Evolutionary conservation across 805 yeast genomes (phyloP).

Genomic region (Nakazawaea populi): DNA sequence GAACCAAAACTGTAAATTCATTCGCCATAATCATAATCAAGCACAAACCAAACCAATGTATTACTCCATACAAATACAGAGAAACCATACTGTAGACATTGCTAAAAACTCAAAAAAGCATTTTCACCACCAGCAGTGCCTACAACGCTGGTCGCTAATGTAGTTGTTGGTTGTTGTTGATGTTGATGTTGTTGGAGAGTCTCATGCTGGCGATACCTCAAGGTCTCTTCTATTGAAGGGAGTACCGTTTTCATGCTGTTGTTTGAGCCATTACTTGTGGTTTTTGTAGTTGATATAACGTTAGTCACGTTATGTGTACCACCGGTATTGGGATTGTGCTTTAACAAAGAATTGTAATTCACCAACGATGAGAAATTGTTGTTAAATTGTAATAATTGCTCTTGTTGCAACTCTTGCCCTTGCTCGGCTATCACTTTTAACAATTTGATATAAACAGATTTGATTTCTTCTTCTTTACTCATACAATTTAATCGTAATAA

Average conservation of each 20-base stretch:
- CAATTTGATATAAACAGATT: conserved; percentile 1
- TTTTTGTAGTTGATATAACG: too few species aligned
- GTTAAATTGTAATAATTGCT: not conserved
- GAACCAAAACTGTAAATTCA: too few species aligned
- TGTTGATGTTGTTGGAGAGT: not conserved
- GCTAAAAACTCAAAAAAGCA: conserved; percentile 2
- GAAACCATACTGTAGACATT: not conserved
- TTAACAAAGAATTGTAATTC: too few species aligned
- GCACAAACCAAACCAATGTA: too few species aligned
- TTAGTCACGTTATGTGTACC: not conserved
- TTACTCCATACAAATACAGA: not conserved
- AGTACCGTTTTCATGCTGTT: conserved; percentile 10
- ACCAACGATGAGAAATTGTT: too few species aligned
- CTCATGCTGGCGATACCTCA: not conserved
- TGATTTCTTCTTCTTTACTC: conserved; percentile 8
- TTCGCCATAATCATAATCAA: too few species aligned
- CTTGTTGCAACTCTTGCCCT: conserved; percentile 4
- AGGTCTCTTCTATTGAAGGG: conserved; percentile 11
- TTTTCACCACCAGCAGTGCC: not conserved
- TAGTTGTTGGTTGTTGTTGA: too few species aligned
- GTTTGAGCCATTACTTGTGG: too few species aligned
- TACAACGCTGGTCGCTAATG: too few species aligned
- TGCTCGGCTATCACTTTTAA: not conserved
- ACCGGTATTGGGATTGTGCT: too few species aligned
- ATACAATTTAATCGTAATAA: conserved; percentile 8